These are phyloP conservation scores for Fusarium cicatricum DNA, from an alignment of 2,329 filamentous ascomycete genomes.

Conservation along the genomic window DNA sequence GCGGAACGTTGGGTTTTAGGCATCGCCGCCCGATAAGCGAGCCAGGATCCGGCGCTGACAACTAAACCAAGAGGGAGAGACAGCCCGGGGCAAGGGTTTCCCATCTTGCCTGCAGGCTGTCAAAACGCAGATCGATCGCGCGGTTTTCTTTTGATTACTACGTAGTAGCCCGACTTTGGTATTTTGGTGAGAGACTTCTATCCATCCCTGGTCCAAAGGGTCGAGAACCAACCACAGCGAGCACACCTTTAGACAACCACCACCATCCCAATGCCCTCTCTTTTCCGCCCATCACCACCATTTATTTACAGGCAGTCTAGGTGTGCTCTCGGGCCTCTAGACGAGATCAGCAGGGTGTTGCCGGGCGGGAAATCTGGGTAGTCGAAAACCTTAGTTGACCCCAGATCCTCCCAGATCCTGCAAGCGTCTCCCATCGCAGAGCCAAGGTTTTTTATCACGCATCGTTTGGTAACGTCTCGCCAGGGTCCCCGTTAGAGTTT, in stretches of 20 bases:
- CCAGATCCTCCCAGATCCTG: conserved; percentile 31
- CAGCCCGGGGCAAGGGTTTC: conserved; percentile 9
- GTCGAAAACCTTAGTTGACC: conserved; percentile 19
- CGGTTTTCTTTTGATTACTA: not conserved
- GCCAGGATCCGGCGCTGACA: too few relatives aligned
- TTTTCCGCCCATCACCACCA: not conserved
- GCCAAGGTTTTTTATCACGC: not conserved
- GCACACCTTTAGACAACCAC: not conserved
- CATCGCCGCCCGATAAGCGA: conserved; percentile 21
- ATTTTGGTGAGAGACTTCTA: not conserved
- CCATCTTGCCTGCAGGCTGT: conserved; percentile 8
- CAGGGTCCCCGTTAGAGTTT: conserved; percentile 18
- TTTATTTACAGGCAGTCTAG: not conserved
- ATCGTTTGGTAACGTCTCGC: conserved; percentile 22
- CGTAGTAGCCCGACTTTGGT: not conserved
- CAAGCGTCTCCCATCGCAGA: conserved; percentile 28
- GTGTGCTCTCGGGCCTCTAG: not conserved
- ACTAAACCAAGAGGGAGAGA: not conserved
- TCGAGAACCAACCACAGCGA: not conserved
- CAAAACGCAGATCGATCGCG: conserved; percentile 13
- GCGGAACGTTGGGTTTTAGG: conserved; percentile 12
- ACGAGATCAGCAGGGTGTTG: not conserved
- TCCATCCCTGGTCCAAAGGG: too few relatives aligned
- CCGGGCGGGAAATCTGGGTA: conserved; percentile 24
- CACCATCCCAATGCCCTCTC: not conserved